Base-by-base conservation (phyloP, 1,284 basidiomycete species). In the Pyrrhoderma lamaoense region DNA sequence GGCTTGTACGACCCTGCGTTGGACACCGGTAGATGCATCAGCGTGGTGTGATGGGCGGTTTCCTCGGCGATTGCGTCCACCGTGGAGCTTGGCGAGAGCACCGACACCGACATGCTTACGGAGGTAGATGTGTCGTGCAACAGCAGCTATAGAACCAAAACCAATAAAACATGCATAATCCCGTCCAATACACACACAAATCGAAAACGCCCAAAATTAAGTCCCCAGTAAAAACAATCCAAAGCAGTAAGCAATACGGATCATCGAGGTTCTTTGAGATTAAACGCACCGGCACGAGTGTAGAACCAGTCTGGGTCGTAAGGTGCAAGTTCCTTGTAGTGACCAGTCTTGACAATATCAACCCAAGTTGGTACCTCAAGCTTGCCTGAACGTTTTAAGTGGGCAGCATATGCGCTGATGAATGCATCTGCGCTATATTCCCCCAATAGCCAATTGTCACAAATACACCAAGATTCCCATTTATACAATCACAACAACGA, bases 291-390 rank as follows among this genome's bases (percentile, higher is more conserved):
- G 72, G 94, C 90, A 64, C 95, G 93, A 67, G 96, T 80, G 76
- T 99, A 99, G 82, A 85, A 99, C 95, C 95, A 99, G 74, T 99
- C 96, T 49, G 92, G 90, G 74, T 99, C 93, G 75, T 98, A 98
- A 54, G 95, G 95, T 51, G 94, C 94, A 59, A 95, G 91, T 77
- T 99, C 95, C 77, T 98, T 99, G 82, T 80, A 95, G 58, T 89
- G 74, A 67, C 93, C 96, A 56, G 95, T 99, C 81, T 99, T 99
- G 71, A 99, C 95, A 64, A 97, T 80, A 74, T 99, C 95, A 57
- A 93, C 95, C 96, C 96, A 99, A 72, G 85, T 89, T 63, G 95
- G 95, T 61, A 99, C 91, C 77, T 99, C 95, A 65, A 96, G 87
- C 78, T 95, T 95, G 70, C 93, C 92, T 57, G 93, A 93, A 63